phyloP scores from a whole-genome alignment of 805 yeast species.

The Komagataella populi region DNA sequence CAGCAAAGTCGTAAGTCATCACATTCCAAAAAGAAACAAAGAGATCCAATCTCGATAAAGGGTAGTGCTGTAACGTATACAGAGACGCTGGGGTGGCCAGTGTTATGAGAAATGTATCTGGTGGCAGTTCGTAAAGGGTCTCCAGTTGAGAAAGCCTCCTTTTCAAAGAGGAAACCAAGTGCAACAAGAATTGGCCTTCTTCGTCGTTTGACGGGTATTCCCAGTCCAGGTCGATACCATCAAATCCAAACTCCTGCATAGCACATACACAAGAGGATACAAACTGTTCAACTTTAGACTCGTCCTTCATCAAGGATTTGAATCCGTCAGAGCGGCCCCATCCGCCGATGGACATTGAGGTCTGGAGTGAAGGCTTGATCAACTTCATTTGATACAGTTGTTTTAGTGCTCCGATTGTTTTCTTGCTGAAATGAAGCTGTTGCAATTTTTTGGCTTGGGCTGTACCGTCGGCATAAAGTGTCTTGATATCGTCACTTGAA shows the following conservation, averaged over 20 bases:
- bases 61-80: slow-evolving; percentile 27
- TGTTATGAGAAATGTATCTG: slow-evolving; percentile 32
- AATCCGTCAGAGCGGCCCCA: slow-evolving; percentile 34
- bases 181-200: slow-evolving; percentile 31
- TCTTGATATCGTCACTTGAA: neutral
- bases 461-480: neutral
- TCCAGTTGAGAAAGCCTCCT: slow-evolving; percentile 24
- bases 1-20: slow-evolving; percentile 86
- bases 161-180: slow-evolving; percentile 20
- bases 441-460: neutral
- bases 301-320: slow-evolving; percentile 14
- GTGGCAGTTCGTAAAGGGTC: slow-evolving; percentile 3
- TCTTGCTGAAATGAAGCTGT: slow-evolving; percentile 8
- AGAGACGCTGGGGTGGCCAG: slow-evolving; percentile 67
- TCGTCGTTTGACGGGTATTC: slow-evolving; percentile 53
- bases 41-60: slow-evolving; percentile 39
- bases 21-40: slow-evolving; percentile 64
- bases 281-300: slow-evolving; percentile 22
- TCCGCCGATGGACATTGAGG: slow-evolving; percentile 78
- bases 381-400: slow-evolving; percentile 15
- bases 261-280: slow-evolving; percentile 31
- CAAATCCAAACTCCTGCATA: slow-evolving; percentile 49
- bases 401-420: slow-evolving; percentile 13
- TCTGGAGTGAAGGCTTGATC: slow-evolving; percentile 25
- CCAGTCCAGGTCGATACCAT: slow-evolving; percentile 93